A percentile compares a stretch with the other conserved stretches of the same genome.
phyloP scores from a whole-genome alignment of 805 yeast genomes.

The Kodamaea sagamina region DNA sequence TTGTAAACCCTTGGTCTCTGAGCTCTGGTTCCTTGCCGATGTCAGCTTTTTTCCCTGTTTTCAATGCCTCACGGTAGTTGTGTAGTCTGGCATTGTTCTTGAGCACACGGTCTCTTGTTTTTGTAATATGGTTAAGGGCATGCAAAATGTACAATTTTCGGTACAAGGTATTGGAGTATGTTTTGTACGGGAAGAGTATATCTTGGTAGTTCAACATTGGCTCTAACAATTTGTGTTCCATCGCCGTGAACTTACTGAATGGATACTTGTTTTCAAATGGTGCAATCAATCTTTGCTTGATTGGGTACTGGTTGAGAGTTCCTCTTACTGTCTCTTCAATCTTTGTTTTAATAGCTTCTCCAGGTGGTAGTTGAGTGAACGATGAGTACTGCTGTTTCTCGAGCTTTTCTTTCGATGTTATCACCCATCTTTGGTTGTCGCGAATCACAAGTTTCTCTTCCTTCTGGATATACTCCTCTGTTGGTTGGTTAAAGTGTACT shows the following conservation, averaged over 20 bases:
- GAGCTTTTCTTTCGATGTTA: slow-evolving; percentile 20
- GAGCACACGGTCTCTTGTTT: slow-evolving; percentile 82
- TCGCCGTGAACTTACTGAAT: slow-evolving; percentile 18
- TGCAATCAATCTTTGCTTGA: slow-evolving; percentile 31
- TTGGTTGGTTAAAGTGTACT: slow-evolving; percentile 63
- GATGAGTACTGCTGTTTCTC: slow-evolving; percentile 29
- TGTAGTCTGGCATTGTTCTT: slow-evolving; percentile 68
- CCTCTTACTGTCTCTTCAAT: slow-evolving; percentile 4
- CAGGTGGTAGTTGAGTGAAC: slow-evolving; percentile 38
- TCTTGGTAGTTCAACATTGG: slow-evolving; percentile 77
- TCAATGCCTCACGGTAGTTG: slow-evolving; percentile 41
- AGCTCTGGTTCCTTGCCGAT: slow-evolving; percentile 54
- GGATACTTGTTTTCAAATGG: slow-evolving; percentile 22
- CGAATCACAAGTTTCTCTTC: slow-evolving; percentile 23
- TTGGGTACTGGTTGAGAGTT: slow-evolving; percentile 14
- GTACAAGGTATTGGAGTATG: slow-evolving; percentile 53
- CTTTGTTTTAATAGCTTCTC: slow-evolving; percentile 19
- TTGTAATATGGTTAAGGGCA: slow-evolving; percentile 76
- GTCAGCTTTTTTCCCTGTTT: slow-evolving; percentile 39
- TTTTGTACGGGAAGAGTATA: slow-evolving; percentile 57
- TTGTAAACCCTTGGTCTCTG: slow-evolving; percentile 92
- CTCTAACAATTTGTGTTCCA: slow-evolving; percentile 57
- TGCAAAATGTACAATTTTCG: slow-evolving; percentile 70
- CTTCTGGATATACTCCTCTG: slow-evolving; percentile 37
- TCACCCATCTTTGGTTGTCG: slow-evolving; percentile 31